These are phyloP conservation scores for Phytophthora syringae DNA, from an alignment of 352 stramenopile species.

Conservation along the genomic window DNA sequence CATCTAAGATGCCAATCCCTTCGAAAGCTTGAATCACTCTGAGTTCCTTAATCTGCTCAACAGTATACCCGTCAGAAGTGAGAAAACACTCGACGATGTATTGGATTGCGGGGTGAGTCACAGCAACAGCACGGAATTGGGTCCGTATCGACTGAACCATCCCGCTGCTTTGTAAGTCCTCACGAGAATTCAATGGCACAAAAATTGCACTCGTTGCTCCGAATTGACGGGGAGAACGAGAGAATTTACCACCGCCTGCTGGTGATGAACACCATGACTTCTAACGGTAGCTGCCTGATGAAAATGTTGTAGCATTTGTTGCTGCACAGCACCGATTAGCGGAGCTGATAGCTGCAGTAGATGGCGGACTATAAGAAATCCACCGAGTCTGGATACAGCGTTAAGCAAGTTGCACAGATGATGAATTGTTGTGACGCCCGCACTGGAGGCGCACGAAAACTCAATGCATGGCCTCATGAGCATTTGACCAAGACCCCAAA, in stretches of 20 bases:
- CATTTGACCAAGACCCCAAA: constrained; percentile 38
- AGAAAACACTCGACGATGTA: constrained; percentile 41
- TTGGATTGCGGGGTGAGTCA: constrained; percentile 26
- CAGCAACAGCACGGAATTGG: constrained; percentile 39
- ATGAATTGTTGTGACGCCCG: constrained; percentile 3
- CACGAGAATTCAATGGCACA: constrained; percentile 30
- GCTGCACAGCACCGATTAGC: constrained; percentile 11
- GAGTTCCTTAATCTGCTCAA: constrained; percentile 12
- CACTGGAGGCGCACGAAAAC: constrained; percentile 24
- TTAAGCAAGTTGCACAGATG: constrained; percentile 21
- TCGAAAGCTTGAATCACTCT: constrained; percentile 36
- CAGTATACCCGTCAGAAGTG: constrained; percentile 36
- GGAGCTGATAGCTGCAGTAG: constrained; percentile 17
- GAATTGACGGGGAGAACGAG: constrained; percentile 22
- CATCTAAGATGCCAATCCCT: constrained; percentile 19
- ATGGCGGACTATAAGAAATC: constrained; percentile 32
- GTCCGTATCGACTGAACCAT: constrained; percentile 38
- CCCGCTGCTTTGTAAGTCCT: constrained; percentile 11
- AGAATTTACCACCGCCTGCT: constrained; percentile 17
- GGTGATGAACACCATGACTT: not conserved
- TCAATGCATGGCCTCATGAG: constrained; percentile 45
- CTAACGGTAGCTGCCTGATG: constrained; percentile 14
- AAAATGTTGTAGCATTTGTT: constrained; percentile 28
- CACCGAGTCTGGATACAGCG: constrained; percentile 22
- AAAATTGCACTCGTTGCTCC: constrained; percentile 36